Conservation (phyloP, 1,139 yeast species). For the Sugiyamaella pinicola region DNA sequence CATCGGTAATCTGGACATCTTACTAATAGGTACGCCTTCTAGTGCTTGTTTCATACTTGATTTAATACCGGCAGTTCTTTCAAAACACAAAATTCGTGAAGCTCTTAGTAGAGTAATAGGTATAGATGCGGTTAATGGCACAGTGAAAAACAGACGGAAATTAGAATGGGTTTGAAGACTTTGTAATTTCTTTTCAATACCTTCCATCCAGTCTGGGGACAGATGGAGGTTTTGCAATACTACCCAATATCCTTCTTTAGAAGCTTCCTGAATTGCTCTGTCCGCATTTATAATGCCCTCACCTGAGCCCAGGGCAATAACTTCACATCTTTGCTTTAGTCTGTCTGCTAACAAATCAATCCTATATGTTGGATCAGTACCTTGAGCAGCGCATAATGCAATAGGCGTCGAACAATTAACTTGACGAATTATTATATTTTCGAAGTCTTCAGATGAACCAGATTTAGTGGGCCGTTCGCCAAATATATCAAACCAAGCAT, state of each 20-base stretch:
- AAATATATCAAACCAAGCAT: slow-evolving; percentile 23
- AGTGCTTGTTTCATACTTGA: slow-evolving; percentile 47
- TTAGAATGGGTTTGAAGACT: slow-evolving; percentile 30
- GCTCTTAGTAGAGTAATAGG: slow-evolving; percentile 59
- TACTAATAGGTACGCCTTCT: slow-evolving; percentile 36
- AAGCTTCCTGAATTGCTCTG: slow-evolving; percentile 51
- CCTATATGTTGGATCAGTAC: slow-evolving; percentile 66
- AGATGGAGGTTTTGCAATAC: slow-evolving; percentile 77
- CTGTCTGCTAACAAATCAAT: slow-evolving; percentile 51
- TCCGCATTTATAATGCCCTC: slow-evolving; percentile 66
- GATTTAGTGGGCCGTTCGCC: slow-evolving; percentile 16
- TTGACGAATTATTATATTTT: slow-evolving; percentile 29
- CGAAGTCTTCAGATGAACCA: slow-evolving; percentile 21
- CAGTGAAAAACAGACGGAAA: slow-evolving; percentile 63
- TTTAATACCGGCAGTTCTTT: slow-evolving; percentile 63
- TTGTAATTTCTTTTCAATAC: slow-evolving; percentile 52
- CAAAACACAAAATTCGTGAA: slow-evolving; percentile 59
- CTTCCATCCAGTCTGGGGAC: slow-evolving; percentile 63
- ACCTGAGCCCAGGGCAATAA: slow-evolving; percentile 73
- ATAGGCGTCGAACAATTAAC: slow-evolving; percentile 44
- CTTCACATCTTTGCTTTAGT: slow-evolving; percentile 39
- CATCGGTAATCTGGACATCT: slow-evolving; percentile 42
- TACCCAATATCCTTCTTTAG: slow-evolving; percentile 62
- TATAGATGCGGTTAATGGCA: slow-evolving; percentile 52
- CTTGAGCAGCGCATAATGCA: slow-evolving; percentile 60